Conservation (phyloP, 192 early-diverging fungal genomes). For the Coemansia nantahalensis region DNA sequence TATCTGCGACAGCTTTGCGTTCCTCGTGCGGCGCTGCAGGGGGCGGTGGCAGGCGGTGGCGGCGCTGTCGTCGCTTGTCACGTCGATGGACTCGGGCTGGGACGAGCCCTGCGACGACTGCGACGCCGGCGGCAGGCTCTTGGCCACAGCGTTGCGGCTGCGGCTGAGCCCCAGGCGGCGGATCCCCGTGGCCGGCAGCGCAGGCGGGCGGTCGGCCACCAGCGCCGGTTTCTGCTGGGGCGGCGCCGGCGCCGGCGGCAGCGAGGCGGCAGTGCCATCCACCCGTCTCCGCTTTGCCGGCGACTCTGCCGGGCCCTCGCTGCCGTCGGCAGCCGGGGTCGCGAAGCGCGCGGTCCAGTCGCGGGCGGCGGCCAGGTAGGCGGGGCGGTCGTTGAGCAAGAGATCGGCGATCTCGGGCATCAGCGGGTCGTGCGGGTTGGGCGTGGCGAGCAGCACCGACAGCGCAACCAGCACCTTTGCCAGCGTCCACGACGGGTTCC, state of each 20-base stretch:
- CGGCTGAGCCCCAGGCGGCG: constrained; percentile 42
- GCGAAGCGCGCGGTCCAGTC: constrained; percentile 42
- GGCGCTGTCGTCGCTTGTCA: constrained; percentile 27
- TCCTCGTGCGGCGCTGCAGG: background rate
- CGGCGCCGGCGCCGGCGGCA: too few relatives aligned
- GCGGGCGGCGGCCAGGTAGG: constrained; percentile 18
- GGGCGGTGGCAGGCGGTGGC: background rate
- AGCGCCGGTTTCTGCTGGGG: constrained; percentile 16
- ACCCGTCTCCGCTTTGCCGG: background rate
- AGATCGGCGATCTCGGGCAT: constrained; percentile 58
- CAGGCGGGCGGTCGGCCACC: background rate
- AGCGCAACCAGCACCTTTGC: constrained; percentile 61
- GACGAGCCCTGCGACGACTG: constrained; percentile 11
- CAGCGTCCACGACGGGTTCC: constrained; percentile 69
- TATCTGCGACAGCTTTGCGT: background rate
- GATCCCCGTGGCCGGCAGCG: constrained; percentile 17
- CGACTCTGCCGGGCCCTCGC: background rate
- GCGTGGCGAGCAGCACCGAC: constrained; percentile 56
- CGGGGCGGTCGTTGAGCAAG: constrained; percentile 18
- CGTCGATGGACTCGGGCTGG: constrained; percentile 36
- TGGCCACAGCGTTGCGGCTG: constrained; percentile 11
- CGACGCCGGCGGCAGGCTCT: background rate
- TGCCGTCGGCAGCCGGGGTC: background rate
- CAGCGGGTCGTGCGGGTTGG: constrained; percentile 77
- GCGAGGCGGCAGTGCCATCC: too few relatives aligned